Base-by-base conservation (phyloP, 2,329 filamentous ascomycete genomes). In the Delphinella strobiligena region DNA sequence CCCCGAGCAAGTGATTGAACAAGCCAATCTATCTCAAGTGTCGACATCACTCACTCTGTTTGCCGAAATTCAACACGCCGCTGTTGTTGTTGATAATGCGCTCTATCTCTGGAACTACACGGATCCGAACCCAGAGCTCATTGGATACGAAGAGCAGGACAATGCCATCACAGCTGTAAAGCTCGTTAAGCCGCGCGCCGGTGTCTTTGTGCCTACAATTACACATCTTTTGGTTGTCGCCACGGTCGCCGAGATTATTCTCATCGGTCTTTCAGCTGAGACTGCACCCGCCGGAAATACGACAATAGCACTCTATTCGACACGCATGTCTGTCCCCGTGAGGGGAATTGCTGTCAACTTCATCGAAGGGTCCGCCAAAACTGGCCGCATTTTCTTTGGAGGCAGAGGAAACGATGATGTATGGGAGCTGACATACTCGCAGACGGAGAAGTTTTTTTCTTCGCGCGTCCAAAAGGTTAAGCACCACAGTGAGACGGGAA, bases 31-130 rank as follows among this genome's bases (percentile, higher is more conserved):
- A 37, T 82, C 84, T 42, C 80, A 93, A 55, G 78, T 95, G 17
- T 80, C 82, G 43, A 94, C 88, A n/a, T 75, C 78, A 54, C 93
- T 98, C 82, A 93, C 93, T 8, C 68, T 98, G 24, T 96, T 98
- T 60, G 84, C 91, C 14, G 84, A 93, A 61, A 73, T 98, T 54
- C 88, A 89, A 54, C 87, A 96, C 61, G 91, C 89, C 19, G 98
- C 88, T 83, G 83, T 94, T 40, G 78, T 84, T 17, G 91, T 98
- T 56, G 91, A 98, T 64, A 95, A 93, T 63, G 84, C 85, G 46
- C 70, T 98, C 33, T 98, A 95, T 58, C 71, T 98, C 12, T 98
- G 93, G 93, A 89, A 98, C 62, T 98, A 95, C 60, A 94, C 87
- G 5, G 75, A 86, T 56, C 78, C 84, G n/a, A 85, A 89, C 50